Percentiles rank a stretch among this genome's conserved stretches.
Conservation (phyloP, 2,329 filamentous ascomycete genomes). For the Claviceps capensis region DNA sequence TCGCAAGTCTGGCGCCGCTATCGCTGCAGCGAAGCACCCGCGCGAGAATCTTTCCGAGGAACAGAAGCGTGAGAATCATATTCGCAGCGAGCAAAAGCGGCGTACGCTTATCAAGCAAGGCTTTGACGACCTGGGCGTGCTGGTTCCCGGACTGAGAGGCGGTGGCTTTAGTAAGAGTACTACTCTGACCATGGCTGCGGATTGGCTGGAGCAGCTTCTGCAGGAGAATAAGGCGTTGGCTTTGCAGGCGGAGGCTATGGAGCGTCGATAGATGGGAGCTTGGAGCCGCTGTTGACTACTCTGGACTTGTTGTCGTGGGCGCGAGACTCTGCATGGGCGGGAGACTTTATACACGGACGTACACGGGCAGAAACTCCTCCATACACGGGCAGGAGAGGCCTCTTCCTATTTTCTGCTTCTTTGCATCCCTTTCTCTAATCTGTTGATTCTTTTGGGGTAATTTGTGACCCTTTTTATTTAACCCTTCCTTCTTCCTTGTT, state of each 20-base stretch:
- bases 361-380: too few species aligned
- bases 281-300: too few species aligned
- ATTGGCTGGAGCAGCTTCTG: slow-evolving; percentile 64
- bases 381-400: too few species aligned
- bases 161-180: slow-evolving; percentile 75
- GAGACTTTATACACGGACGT: too few species aligned
- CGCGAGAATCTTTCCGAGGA: slow-evolving; percentile 67
- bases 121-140: slow-evolving; percentile 63
- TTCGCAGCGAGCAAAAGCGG: slow-evolving; percentile 76
- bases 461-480: background rate
- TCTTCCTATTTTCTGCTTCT: too few species aligned
- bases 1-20: slow-evolving; percentile 32
- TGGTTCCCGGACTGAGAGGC: slow-evolving; percentile 62
- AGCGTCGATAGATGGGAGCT: background rate
- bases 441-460: too few species aligned
- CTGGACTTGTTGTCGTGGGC: too few species aligned
- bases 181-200: slow-evolving; percentile 59
- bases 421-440: too few species aligned
- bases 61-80: slow-evolving; percentile 77
- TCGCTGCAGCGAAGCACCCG: slow-evolving; percentile 28
- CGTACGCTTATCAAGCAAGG: slow-evolving; percentile 69
- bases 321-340: too few species aligned
- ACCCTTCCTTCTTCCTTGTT: background rate
- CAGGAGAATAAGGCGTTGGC: slow-evolving; percentile 51
- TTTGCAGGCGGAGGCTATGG: slow-evolving; percentile 1